Base-by-base conservation (phyloP, 805 yeast genomes). In the Candida jianshihensis region DNA sequence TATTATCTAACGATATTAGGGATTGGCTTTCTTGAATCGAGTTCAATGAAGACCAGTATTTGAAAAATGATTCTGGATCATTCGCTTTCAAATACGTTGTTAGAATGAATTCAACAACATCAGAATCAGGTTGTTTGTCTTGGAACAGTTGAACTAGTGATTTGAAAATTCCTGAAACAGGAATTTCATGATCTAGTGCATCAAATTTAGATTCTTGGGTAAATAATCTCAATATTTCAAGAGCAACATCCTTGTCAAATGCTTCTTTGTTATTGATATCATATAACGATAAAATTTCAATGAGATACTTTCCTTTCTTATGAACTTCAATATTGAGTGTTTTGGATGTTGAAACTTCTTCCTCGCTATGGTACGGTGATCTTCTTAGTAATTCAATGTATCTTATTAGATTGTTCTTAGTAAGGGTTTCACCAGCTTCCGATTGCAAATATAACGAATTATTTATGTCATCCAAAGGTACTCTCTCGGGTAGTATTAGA, bases 131-230 rank as follows among this genome's bases (percentile, higher is more conserved):
- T 5, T 15, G 19, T 19, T 37, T 33, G 3, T 30, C 13, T 13
- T 27, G 26, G 4, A 50, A 36, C 7, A 47, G 22, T 4, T 44
- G 41, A 10, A 50, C 18, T 16, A 52, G 12, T 2, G 35, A 38
- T 11, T 41, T 40, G 31, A 52, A 48, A 4, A 27, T 31, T 4
- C 29, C 27, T 1, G 44, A 31, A 7, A 39, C 25, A 1, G 51
- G 45, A 7, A 44, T 30, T 4, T 36, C 22, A 11, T 41, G 37
- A 14, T 38, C 40, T 10, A 26, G 21, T 29, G 21, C 36, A 6
- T 4, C 2, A 22, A 32, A 51, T 10, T 44, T 17, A 25, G 48
- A 48, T 20, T 51, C 53, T 27, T 49, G 54, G 1, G 54, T 48
- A 6, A 41, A 36, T 4, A 50, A 30, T 25, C 45, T 47, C 30